phyloP scores from a whole-genome alignment of 352 stramenopile genomes.

The Phytophthora europaea region DNA sequence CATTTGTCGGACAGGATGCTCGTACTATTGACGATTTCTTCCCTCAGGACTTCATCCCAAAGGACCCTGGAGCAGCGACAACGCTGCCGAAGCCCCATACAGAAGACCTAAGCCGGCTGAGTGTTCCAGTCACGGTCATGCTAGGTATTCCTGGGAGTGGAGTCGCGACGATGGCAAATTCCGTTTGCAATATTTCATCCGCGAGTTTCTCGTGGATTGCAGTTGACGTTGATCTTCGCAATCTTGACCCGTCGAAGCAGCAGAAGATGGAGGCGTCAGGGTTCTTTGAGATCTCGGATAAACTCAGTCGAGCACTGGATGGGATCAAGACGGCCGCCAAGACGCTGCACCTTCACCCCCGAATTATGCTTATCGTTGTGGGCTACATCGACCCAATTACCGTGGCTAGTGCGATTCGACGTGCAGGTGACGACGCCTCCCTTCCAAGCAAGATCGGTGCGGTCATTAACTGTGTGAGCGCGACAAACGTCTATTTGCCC shows the following conservation, averaged over 20 bases:
- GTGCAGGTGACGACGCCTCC: constrained; percentile 1
- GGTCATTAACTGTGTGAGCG: constrained; percentile 62
- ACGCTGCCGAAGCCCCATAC: constrained; percentile 50
- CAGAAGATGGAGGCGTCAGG: constrained; percentile 38
- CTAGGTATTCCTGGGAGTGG: constrained; percentile 78
- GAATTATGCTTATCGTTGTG: constrained; percentile 61
- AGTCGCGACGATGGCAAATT: constrained; percentile 40
- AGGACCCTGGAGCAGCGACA: constrained; percentile 49
- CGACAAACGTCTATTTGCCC: constrained; percentile 64
- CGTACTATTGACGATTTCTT: constrained; percentile 50
- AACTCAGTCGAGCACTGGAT: constrained; percentile 31
- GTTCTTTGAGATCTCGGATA: constrained; percentile 32
- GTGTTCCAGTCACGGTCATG: constrained; percentile 66
- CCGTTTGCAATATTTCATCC: constrained; percentile 61
- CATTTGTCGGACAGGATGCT: constrained; percentile 27
- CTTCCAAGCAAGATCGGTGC: constrained; percentile 56
- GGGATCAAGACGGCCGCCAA: constrained; percentile 30
- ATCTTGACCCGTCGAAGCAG: constrained; percentile 31
- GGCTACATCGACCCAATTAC: constrained; percentile 72
- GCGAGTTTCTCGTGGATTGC: constrained; percentile 53
- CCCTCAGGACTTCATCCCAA: constrained; percentile 67
- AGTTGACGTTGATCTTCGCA: constrained; percentile 51
- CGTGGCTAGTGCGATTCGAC: constrained; percentile 55
- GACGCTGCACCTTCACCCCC: constrained; percentile 36
- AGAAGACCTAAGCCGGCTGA: constrained; percentile 38